phyloP scores from a whole-genome alignment of 1,139 yeast genomes.

The Debaryomyces subglobosus region DNA sequence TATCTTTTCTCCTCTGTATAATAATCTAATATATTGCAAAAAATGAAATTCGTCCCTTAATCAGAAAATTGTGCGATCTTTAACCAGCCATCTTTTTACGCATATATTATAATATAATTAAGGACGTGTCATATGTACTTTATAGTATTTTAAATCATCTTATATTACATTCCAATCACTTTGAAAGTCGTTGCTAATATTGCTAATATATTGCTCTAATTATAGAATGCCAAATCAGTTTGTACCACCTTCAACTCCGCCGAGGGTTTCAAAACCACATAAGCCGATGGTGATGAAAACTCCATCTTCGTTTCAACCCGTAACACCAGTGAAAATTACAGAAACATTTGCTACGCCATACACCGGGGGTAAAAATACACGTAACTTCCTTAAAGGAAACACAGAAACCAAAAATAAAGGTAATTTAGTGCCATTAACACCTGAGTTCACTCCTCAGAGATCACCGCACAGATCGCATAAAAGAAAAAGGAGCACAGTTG shows the following conservation, averaged over 20 bases:
- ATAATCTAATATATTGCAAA: background rate
- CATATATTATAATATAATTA: background rate
- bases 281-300: background rate
- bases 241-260: constrained; percentile 16
- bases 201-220: background rate
- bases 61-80: constrained; percentile 2
- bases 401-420: background rate
- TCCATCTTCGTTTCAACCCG: constrained; percentile 9
- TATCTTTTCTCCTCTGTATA: too few species aligned
- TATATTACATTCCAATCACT: background rate
- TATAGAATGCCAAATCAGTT: constrained; percentile 10
- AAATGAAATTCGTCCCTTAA: background rate
- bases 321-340: constrained; percentile 9
- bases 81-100: constrained; percentile 6
- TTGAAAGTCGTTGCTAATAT: background rate
- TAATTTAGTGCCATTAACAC: constrained; percentile 10
- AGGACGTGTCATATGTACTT: constrained; percentile 5
- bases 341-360: constrained; percentile 3
- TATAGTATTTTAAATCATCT: background rate
- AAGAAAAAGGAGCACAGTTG: constrained; percentile 8
- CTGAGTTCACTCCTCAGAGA: constrained; percentile 14
- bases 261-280: constrained; percentile 10
- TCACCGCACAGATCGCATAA: constrained; percentile 7
- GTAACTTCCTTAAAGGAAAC: background rate
- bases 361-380: background rate